Conservation (phyloP, 177 flowering plant genomes). For the Vitis hybrid region DNA sequence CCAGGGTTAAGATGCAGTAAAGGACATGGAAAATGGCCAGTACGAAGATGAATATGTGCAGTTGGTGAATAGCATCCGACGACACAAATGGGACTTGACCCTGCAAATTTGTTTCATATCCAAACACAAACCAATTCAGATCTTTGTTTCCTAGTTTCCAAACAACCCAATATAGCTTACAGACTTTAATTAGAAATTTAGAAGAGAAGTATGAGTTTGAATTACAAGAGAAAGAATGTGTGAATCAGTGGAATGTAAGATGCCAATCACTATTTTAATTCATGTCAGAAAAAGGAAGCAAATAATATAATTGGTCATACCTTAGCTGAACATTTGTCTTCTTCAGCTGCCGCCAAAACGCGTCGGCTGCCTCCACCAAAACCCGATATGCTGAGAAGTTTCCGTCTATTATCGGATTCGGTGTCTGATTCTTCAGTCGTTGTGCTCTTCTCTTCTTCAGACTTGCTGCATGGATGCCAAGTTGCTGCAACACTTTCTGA, state of each 20-base stretch:
- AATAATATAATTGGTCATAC: slow-evolving; percentile 10
- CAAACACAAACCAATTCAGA: neutral
- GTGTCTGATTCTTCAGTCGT: neutral
- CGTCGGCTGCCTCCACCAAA: slow-evolving; percentile 35
- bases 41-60: slow-evolving; percentile 66
- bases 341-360: slow-evolving; percentile 36
- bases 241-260: neutral
- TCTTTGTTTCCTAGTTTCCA: neutral
- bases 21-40: slow-evolving; percentile 66
- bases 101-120: slow-evolving; percentile 17
- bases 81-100: slow-evolving; percentile 57
- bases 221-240: no score
- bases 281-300: neutral
- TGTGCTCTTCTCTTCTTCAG: slow-evolving; percentile 12
- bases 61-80: slow-evolving; percentile 49
- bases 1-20: slow-evolving; percentile 66
- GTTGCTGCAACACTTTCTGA: slow-evolving; percentile 39
- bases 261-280: neutral
- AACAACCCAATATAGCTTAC: neutral
- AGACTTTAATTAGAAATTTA: neutral
- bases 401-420: slow-evolving; percentile 29
- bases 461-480: slow-evolving; percentile 72
- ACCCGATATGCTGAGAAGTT: slow-evolving; percentile 37
- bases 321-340: slow-evolving; percentile 56
- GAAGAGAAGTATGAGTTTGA: no score